Base-by-base conservation (phyloP, 2,329 filamentous ascomycete genomes). In the Epichloe festucae region DNA sequence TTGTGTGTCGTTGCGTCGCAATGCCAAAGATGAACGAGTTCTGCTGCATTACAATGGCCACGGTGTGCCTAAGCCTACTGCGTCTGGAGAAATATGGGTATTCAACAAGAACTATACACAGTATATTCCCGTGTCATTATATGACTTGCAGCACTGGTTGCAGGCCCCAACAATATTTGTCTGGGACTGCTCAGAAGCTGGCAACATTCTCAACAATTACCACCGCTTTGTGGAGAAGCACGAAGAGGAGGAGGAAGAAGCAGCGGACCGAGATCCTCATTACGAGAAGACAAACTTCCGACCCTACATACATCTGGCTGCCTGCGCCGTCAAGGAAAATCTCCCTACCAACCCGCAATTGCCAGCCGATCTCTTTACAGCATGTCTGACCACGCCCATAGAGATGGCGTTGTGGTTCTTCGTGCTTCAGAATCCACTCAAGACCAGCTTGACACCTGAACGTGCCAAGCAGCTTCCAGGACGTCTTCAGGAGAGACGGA, bases 21-120 rank as follows among this genome's bases (percentile, higher is more conserved):
- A 95, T 63, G 91, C 93, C 47, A 95, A 96, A 67, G 90, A 96
- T 53, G 93, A 98, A 71, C 78, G 93, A 48, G 89, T 98, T 2
- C 73, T 98, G n/a, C 88, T 98, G 61, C 93, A 98, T 65, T 98
- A 98, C 74, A 98, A 98, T 61, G 93, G 93, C 15, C 93, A 98
- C 66, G 93, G 93, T 46, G 93, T 98, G 11, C 93, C 93, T 1
- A 89, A 96, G 62, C 93, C 93, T 3, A 98, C 93, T 0, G 82
- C 87, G 3, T 96, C 91, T 4, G 93, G 93, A 14, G 93, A 98
- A 67, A 95, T 98, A 19, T 98, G 93, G 93, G 94, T 97, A 5
- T 98, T 98, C 68, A 98, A 98, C 69, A 91, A 93, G 60, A 97
- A 89, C 59, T 98, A 96, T 65, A 98, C 93, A 0, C 93, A 98